These are phyloP conservation scores for Zoysia pacifica DNA, from an alignment of 176 grass and related monocot genomes.

Conservation along the genomic window DNA sequence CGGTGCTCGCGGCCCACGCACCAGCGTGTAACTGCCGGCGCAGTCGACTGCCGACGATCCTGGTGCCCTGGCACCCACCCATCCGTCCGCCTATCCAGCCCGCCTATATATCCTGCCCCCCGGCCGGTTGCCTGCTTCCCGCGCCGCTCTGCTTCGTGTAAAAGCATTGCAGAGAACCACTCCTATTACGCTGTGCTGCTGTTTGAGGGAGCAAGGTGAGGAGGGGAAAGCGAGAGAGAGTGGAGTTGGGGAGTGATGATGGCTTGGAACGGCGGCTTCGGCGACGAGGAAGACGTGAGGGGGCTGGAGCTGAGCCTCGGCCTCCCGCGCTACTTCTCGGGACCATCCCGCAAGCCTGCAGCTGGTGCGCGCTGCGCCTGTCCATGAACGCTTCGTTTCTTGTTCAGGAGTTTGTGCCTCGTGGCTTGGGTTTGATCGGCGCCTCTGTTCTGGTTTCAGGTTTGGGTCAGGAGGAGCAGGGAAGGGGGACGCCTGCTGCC, in stretches of 20 bases:
- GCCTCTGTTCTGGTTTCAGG: slow-evolving; percentile 4
- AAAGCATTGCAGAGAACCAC: not conserved
- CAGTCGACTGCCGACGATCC: too few relatives aligned
- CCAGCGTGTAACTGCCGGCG: too few relatives aligned
- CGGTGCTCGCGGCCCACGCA: too few relatives aligned
- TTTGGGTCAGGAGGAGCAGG: slow-evolving; percentile 18
- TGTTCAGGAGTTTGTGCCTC: not conserved
- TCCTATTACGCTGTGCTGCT: not conserved
- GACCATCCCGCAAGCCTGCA: slow-evolving; percentile 22
- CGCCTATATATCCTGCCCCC: slow-evolving; percentile 34
- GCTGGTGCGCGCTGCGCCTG: slow-evolving; percentile 9
- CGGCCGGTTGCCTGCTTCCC: not conserved
- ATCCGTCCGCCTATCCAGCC: not conserved
- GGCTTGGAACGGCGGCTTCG: slow-evolving; percentile 58
- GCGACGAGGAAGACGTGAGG: slow-evolving; percentile 48
- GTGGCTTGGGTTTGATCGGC: not conserved
- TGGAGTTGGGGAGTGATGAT: slow-evolving; percentile 4
- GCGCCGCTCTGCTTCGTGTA: not conserved
- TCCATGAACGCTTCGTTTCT: not conserved
- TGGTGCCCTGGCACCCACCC: slow-evolving; percentile 3
- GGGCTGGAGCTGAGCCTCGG: slow-evolving; percentile 72
- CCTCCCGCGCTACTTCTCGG: slow-evolving; percentile 50
- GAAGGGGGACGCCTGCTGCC: not conserved
- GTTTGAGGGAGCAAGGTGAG: not conserved
- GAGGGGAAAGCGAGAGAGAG: not conserved